Evolutionary conservation across 169 alveolate species (phyloP), one percentile per base, ranked within the genome.

Genomic region (Blepharisma undulans): DNA sequence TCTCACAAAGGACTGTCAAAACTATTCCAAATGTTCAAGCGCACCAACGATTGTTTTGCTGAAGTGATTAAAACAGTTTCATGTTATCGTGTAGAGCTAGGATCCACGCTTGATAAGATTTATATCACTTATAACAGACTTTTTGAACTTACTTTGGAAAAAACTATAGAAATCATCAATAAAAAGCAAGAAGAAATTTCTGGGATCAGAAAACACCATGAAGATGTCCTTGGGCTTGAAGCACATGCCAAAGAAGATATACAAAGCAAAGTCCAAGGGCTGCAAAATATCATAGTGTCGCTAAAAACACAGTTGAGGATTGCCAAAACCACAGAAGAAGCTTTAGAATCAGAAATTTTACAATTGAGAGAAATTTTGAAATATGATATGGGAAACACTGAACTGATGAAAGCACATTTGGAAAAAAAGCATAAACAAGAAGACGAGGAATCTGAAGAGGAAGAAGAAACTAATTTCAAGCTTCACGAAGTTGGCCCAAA

Each of bases 81-180:
- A 78, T 85, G 90, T 30, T 85, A 85, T 22, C 60, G 82, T 12
- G 71, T 84, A 4, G 90, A 85, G 71, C 90, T 85, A 61, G 90
- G 90, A n/a, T 60, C 21, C 21, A 71, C 90, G 21, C 61, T 85
- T 2, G 59, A 60, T 25, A 85, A 85, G 22, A 32, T 72, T 30
- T 19, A 61, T n/a, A 21, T n/a, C 21, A n/a, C 90, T 25, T 85
- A 85, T 33, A 85, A 61, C 7, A 16, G 71, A 16, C 32, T 85
- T 4, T 66, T 66, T n/a, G 90, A 85, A 10, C n/a, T 19, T 6
- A 71, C 71, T 22, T 34, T 85, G 4, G 66, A 60, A 85, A 18
- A 22, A 25, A 61, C 84, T 25, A 21, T n/a, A 22, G 21, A 22
- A 59, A n/a, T 85, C 7, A 18, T 82, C 34, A 82, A 29, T n/a